Evolutionary conservation across 768 basidiomycete species (phyloP), one percentile per base, ranked within the genome.

Genomic region (Trametes gibbosa): DNA sequence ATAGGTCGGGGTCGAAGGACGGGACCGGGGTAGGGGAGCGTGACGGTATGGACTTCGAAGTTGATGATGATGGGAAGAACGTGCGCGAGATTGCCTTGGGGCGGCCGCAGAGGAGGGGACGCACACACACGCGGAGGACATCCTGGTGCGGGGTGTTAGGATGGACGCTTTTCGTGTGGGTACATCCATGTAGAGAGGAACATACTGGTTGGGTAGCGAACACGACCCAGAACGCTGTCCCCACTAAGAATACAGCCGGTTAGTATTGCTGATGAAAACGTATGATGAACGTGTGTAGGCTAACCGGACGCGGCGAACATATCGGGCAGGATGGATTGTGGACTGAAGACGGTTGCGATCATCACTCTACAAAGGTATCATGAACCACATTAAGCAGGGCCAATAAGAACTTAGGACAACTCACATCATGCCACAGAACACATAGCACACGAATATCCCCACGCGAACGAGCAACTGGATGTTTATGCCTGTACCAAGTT

Each of bases 291-390:
- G 23, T 16, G 40, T 41, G 13, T 32, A 1, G 2, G 39, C 54
- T 12, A 42, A 71, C 67, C 59, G n/a, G 68, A 68, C 13, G 71
- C 69, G 2, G 65, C 60, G 27, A 66, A 65, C 56, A 70, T 63
- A 47, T 70, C 68, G 4, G 69, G 68, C 7, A 67, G 40, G 19
- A 64, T 60, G 12, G 56, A 51, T 3, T 27, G 21, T 17, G 59
- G 42, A 6, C 46, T 61, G 59, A 56, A 39, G 53, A 64, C 53
- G 23, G 39, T 17, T 21, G 59, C 43, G 50, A 63, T 25, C 47
- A 63, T 35, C 39, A 64, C 32, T 25, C 65, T 39, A 56, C 45
- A 53, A 59, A 6, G 23, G 35, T 40, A 13, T 52, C 47, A 13
- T 4, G 2, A 3, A 9, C 12, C 10, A 23, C 13, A 34, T 7